Conservation (phyloP, 1,284 basidiomycete species). For the Boletus smithii region DNA sequence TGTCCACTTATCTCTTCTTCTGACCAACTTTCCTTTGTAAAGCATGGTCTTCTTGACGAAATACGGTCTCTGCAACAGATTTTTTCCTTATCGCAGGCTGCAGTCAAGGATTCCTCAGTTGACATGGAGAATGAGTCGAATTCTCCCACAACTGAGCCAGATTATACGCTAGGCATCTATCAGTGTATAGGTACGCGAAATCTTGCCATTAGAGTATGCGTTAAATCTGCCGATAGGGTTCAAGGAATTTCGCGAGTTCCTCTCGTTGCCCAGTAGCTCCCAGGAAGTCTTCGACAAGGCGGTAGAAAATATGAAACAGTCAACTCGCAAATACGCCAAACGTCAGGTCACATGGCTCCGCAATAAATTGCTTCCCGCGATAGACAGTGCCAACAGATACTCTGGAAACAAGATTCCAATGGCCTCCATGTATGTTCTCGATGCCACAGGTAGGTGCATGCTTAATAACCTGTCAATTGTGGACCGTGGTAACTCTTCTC, state of each 20-base stretch:
- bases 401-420: constrained; percentile 20
- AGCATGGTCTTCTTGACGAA: constrained; percentile 86
- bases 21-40: constrained; percentile 12
- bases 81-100: constrained; percentile 21
- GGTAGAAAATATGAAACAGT: constrained; percentile 78
- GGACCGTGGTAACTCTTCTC: constrained; percentile 13
- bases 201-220: neutral
- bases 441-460: constrained; percentile 62
- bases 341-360: constrained; percentile 91
- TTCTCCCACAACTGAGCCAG: constrained; percentile 25
- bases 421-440: constrained; percentile 60
- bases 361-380: constrained; percentile 83
- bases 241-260: constrained; percentile 80
- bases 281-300: constrained; percentile 54
- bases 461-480: neutral
- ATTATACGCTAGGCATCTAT: constrained; percentile 84
- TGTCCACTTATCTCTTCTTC: constrained; percentile 3
- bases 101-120: neutral
- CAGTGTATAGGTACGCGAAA: constrained; percentile 80
- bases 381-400: constrained; percentile 50
- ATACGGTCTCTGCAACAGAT: constrained; percentile 54
- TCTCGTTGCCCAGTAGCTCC: constrained; percentile 42
- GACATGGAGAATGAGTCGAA: neutral
- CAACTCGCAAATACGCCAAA: constrained; percentile 91
- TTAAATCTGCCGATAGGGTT: constrained; percentile 57